Evolutionary conservation across 495 filamentous ascomycete species (phyloP).

Genomic region (Corynascus novoguineensis): DNA sequence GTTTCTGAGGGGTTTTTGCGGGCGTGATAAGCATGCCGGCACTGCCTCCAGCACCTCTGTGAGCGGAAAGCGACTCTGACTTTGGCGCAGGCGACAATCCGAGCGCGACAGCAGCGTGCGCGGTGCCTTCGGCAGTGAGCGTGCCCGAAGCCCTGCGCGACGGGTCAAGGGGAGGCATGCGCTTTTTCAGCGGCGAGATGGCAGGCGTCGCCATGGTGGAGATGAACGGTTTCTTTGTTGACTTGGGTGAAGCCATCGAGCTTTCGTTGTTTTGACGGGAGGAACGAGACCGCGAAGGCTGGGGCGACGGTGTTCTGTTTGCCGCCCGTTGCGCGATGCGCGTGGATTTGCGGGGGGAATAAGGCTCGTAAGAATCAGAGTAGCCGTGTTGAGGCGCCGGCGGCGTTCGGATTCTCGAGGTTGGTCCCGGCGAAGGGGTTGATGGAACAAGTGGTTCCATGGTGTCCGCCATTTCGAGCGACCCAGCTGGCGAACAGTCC

Average conservation of each 20-base stretch:
- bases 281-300: constrained; percentile 29
- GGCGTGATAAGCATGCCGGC: constrained; percentile 76
- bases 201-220: constrained; percentile 37
- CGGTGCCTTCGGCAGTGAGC: constrained; percentile 31
- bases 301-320: constrained; percentile 42
- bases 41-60: constrained; percentile 1
- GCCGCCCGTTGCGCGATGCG: constrained; percentile 42
- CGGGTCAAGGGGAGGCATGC: constrained; percentile 29
- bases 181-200: constrained; percentile 52
- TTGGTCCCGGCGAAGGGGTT: constrained; percentile 57
- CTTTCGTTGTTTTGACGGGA: constrained; percentile 26
- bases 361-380: constrained; percentile 66
- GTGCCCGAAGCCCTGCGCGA: constrained; percentile 38
- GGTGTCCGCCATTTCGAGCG: constrained; percentile 9
- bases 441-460: constrained; percentile 10
- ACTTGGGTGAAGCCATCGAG: constrained; percentile 29
- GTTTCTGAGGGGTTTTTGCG: constrained; percentile 79
- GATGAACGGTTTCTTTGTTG: constrained; percentile 19
- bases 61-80: not conserved
- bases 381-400: constrained; percentile 67
- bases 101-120: constrained; percentile 34
- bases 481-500: too few relatives aligned
- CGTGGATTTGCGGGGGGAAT: constrained; percentile 55
- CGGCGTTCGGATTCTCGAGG: constrained; percentile 57
- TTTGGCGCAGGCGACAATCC: constrained; percentile 21